These are phyloP conservation scores for Stemphylium lycopersici DNA, from an alignment of 2,329 filamentous ascomycete species.

Conservation along the genomic window DNA sequence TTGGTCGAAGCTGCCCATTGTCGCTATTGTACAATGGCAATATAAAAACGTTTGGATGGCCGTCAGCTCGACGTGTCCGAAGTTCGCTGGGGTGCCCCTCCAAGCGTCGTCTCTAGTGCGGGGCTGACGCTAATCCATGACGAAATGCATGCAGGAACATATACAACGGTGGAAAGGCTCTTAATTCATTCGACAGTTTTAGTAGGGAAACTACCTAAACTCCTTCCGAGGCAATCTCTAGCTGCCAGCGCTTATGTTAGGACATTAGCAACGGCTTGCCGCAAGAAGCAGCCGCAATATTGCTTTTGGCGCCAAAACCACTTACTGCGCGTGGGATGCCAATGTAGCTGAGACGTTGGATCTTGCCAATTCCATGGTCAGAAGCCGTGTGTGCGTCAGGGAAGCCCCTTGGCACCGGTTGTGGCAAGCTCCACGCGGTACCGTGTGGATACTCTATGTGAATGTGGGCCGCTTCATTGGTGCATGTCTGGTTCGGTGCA, in stretches of 20 bases:
- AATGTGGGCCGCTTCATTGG: conserved; percentile 27
- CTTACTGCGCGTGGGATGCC: conserved; percentile 22
- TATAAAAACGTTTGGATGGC: conserved; percentile 14
- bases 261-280: conserved; percentile 16
- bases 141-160: conserved; percentile 27
- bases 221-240: conserved; percentile 15
- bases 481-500: conserved; percentile 19
- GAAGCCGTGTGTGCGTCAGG: conserved; percentile 19
- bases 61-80: conserved; percentile 29
- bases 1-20: conserved; percentile 46
- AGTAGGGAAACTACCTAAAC: conserved; percentile 1
- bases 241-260: conserved; percentile 31
- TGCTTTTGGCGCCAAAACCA: conserved; percentile 4
- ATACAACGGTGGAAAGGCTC: conserved; percentile 4
- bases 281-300: neutral
- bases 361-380: conserved; percentile 22
- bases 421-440: conserved; percentile 15
- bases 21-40: conserved; percentile 21
- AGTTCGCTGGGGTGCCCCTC: conserved; percentile 22
- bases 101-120: conserved; percentile 37
- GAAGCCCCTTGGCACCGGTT: conserved; percentile 16
- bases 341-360: conserved; percentile 21
- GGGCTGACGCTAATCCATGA: conserved; percentile 31
- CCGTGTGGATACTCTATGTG: conserved; percentile 23
- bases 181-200: conserved; percentile 6